A percentile compares a stretch with the other conserved stretches of the same genome.
Evolutionary conservation across 2,329 filamentous ascomycete species (phyloP).

Genomic region (Paecilomyces niveus): DNA sequence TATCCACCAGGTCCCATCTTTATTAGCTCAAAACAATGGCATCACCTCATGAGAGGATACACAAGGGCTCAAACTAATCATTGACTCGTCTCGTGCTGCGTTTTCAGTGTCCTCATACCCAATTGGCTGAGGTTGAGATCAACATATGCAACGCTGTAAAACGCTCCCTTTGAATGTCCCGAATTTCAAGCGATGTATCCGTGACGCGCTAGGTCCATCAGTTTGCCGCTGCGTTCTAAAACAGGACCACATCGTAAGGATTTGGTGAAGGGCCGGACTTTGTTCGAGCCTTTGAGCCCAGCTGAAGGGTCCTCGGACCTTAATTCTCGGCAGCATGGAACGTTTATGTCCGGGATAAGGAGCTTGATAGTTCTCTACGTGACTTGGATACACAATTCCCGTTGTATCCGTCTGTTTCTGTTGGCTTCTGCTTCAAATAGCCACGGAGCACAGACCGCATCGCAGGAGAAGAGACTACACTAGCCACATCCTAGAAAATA

Average conservation of each 20-base stretch:
- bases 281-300: neutral
- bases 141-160: neutral
- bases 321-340: neutral
- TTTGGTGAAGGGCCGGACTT: neutral
- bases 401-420: neutral
- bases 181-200: neutral
- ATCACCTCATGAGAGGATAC: neutral
- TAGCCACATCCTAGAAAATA: too few species aligned
- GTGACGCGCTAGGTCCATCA: neutral
- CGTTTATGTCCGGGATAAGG: neutral
- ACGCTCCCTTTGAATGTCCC: neutral
- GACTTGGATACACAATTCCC: neutral
- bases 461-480: too few species aligned
- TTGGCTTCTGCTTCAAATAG: neutral
- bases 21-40: neutral
- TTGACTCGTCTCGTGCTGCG: neutral
- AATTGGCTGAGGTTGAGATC: neutral
- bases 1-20: neutral
- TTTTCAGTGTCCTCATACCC: neutral
- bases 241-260: neutral
- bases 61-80: neutral
- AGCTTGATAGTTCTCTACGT: neutral
- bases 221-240: neutral
- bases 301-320: neutral
- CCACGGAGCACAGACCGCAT: too few species aligned